phyloP scores from a whole-genome alignment of 2,329 filamentous ascomycete genomes.

The Aphanocladium album region DNA sequence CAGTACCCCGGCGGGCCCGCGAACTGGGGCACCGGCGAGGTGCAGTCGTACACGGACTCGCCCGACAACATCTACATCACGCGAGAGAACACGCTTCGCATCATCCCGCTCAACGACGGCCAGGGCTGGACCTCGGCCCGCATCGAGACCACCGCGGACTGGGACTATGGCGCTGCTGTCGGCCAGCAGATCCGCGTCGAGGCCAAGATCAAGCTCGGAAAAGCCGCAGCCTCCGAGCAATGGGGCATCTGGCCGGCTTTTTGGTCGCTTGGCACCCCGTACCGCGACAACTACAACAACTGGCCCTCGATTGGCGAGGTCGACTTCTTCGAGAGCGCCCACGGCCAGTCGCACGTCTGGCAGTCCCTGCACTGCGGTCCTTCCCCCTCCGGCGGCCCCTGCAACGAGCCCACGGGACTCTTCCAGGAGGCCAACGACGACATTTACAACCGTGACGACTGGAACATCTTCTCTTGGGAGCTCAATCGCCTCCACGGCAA shows the following conservation, averaged over 20 bases:
- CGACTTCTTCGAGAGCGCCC: conserved; percentile 40
- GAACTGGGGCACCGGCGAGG: conserved; percentile 46
- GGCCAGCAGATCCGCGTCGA: conserved; percentile 35
- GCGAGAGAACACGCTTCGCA: conserved; percentile 30
- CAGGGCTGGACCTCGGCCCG: conserved; percentile 39
- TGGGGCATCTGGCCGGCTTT: conserved; percentile 44
- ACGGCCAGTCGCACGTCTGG: conserved; percentile 31
- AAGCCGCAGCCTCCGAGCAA: conserved; percentile 21
- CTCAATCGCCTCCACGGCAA: conserved; percentile 26
- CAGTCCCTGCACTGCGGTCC: conserved; percentile 39
- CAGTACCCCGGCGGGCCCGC: conserved; percentile 39
- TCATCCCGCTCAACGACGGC: conserved; percentile 26
- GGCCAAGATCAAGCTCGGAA: conserved; percentile 33
- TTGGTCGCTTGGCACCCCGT: conserved; percentile 38
- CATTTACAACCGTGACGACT: conserved; percentile 25
- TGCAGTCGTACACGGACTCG: conserved; percentile 40
- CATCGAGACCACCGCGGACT: conserved; percentile 33
- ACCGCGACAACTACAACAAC: conserved; percentile 32
- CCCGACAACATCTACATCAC: conserved; percentile 37
- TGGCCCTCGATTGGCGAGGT: conserved; percentile 41
- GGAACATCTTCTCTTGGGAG: conserved; percentile 28
- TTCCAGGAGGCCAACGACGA: conserved; percentile 15
- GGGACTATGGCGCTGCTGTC: conserved; percentile 30
- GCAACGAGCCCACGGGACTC: conserved; percentile 36
- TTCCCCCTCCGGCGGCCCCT: conserved; percentile 31